phyloP scores from a whole-genome alignment of 108 stramenopile species.

The Fistulifera solaris region DNA sequence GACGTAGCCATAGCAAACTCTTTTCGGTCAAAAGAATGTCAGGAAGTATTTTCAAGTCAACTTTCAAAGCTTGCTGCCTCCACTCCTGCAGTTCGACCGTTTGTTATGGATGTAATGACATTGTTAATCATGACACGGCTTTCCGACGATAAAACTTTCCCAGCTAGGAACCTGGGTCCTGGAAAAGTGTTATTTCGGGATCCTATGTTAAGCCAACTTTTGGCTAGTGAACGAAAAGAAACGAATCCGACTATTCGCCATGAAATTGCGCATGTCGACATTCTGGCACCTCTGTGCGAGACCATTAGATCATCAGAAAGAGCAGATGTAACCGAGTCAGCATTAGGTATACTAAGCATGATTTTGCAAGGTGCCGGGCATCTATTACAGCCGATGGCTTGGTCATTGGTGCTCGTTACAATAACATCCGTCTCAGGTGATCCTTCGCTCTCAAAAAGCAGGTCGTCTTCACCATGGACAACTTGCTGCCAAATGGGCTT shows the following conservation, averaged over 20 bases:
- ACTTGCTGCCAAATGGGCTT: constrained; percentile 66
- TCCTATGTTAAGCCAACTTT: constrained; percentile 31
- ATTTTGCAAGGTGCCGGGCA: constrained; percentile 70
- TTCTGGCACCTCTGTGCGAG: constrained; percentile 60
- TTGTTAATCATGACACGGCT: constrained; percentile 49
- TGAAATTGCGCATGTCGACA: constrained; percentile 21
- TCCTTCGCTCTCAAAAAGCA: constrained; percentile 10
- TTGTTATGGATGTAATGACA: constrained; percentile 65
- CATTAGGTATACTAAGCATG: constrained; percentile 47
- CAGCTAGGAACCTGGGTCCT: constrained; percentile 24
- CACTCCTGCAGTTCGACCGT: constrained; percentile 33
- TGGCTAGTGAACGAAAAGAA: constrained; percentile 21
- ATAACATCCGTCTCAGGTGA: constrained; percentile 49
- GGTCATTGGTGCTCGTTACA: constrained; percentile 42
- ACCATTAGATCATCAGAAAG: constrained; percentile 33
- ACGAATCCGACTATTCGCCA: neutral
- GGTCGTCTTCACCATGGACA: constrained; percentile 54
- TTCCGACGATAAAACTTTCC: constrained; percentile 13
- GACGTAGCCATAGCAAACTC: constrained; percentile 62
- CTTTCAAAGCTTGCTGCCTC: constrained; percentile 53
- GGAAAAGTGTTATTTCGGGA: constrained; percentile 19
- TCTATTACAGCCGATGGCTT: constrained; percentile 38
- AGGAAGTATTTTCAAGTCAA: constrained; percentile 33
- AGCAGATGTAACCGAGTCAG: constrained; percentile 51
- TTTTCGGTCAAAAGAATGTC: constrained; percentile 44